Conservation (phyloP, 2,329 filamentous ascomycete genomes). For the Colletotrichum chrysophilum region DNA sequence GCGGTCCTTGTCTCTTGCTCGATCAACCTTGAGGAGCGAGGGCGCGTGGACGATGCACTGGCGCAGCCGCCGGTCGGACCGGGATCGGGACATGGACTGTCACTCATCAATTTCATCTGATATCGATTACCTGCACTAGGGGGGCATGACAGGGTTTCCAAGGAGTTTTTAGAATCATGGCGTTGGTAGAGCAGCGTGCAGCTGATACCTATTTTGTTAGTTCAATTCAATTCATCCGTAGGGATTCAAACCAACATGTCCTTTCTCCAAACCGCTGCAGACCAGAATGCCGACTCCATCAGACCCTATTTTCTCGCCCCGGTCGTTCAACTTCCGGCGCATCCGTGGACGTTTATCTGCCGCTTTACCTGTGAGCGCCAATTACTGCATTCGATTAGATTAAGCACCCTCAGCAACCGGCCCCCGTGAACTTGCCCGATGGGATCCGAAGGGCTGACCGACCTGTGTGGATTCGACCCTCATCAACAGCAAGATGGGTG, state of each 20-base stretch:
- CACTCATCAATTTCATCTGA: neutral
- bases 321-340: neutral
- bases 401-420: neutral
- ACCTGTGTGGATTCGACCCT: neutral
- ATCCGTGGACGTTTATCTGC: neutral
- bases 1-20: neutral
- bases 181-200: neutral
- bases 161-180: neutral
- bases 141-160: neutral
- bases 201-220: neutral
- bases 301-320: neutral
- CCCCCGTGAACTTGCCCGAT: neutral
- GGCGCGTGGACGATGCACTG: neutral
- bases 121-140: neutral
- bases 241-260: neutral
- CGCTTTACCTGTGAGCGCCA: neutral
- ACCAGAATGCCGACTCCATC: neutral
- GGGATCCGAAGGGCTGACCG: neutral
- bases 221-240: neutral
- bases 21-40: neutral
- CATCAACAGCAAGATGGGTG: neutral
- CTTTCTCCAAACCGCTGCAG: neutral
- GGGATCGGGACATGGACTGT: neutral
- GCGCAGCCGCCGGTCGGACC: neutral
- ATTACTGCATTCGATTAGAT: neutral